Conservation (phyloP, 2,329 filamentous ascomycete species). For the Rhytidhysteron rufulum region DNA sequence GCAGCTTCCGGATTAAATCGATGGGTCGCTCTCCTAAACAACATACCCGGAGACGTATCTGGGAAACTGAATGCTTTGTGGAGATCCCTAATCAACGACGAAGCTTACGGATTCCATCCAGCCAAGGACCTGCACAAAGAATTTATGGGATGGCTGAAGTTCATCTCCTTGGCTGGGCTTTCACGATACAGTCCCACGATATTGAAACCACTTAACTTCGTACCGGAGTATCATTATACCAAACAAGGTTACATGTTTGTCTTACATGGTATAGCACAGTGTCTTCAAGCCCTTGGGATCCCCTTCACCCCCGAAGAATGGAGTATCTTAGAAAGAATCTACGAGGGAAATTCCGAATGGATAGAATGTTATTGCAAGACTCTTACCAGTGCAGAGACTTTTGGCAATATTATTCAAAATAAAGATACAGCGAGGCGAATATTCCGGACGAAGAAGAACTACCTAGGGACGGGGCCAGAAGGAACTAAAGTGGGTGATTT, state of each 20-base stretch:
- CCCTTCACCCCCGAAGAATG: not conserved
- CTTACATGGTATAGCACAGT: not conserved
- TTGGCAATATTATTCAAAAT: not conserved
- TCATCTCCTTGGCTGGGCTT: not conserved
- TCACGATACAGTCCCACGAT: not conserved
- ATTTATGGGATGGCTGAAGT: not conserved
- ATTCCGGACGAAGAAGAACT: slow-evolving; percentile 4
- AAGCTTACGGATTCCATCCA: not conserved
- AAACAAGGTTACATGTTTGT: not conserved
- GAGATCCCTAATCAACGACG: not conserved
- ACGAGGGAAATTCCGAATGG: not conserved
- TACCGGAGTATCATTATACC: not conserved
- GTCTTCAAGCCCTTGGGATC: not conserved
- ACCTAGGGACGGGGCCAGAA: slow-evolving; percentile 2
- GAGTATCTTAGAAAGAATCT: not conserved
- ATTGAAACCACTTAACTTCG: not conserved
- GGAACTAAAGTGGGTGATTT: slow-evolving; percentile 2
- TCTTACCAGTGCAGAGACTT: not conserved
- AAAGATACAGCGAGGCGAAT: not conserved
- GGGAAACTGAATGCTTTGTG: not conserved
- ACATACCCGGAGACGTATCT: not conserved
- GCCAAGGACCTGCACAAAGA: not conserved
- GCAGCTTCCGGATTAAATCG: not conserved
- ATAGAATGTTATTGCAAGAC: not conserved
- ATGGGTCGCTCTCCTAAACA: not conserved